A percentile compares a stretch with the other conserved stretches of the same genome.
Evolutionary conservation across 148 eudicot species (phyloP).

Genomic region (Arctostaphylos glauca): DNA sequence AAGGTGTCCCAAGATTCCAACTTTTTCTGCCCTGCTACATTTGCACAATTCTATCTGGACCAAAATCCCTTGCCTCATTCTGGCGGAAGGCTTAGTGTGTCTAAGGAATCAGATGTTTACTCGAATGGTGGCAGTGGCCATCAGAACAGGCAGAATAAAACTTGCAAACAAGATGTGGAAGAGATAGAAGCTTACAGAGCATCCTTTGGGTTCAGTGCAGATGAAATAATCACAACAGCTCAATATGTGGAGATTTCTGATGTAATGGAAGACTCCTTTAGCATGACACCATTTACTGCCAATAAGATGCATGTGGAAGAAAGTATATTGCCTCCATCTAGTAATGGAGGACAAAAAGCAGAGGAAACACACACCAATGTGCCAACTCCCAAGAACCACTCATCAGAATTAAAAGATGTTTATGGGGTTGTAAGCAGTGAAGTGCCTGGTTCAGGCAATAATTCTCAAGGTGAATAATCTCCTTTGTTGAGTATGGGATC

Average conservation of each 20-base stretch:
- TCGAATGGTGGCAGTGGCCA: conserved; percentile 52
- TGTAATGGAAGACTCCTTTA: conserved; percentile 74
- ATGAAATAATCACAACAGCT: conserved; percentile 81
- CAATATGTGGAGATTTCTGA: conserved; percentile 92
- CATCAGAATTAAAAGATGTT: conserved; percentile 31
- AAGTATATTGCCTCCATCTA: conserved; percentile 29
- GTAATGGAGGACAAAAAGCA: conserved; percentile 33
- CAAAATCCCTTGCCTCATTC: conserved; percentile 61
- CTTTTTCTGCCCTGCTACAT: conserved; percentile 96
- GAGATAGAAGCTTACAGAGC: conserved; percentile 97
- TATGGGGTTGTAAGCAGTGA: conserved; percentile 23
- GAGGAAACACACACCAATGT: conserved; percentile 28
- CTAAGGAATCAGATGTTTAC: conserved; percentile 75
- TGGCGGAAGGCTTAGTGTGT: conserved; percentile 87
- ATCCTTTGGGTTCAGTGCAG: conserved; percentile 99
- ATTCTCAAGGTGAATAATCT: conserved; percentile 48
- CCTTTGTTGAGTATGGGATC: not conserved
- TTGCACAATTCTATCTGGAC: conserved; percentile 92
- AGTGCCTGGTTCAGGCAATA: conserved; percentile 30
- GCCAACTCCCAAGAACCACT: conserved; percentile 32
- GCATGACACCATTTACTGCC: conserved; percentile 56
- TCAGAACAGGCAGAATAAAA: conserved; percentile 68
- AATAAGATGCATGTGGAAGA: conserved; percentile 44
- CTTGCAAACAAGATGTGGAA: conserved; percentile 74
- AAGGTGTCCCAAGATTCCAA: conserved; percentile 67